These are phyloP conservation scores for Dipodascus albidus DNA, from an alignment of 805 yeast species.

Conservation along the genomic window DNA sequence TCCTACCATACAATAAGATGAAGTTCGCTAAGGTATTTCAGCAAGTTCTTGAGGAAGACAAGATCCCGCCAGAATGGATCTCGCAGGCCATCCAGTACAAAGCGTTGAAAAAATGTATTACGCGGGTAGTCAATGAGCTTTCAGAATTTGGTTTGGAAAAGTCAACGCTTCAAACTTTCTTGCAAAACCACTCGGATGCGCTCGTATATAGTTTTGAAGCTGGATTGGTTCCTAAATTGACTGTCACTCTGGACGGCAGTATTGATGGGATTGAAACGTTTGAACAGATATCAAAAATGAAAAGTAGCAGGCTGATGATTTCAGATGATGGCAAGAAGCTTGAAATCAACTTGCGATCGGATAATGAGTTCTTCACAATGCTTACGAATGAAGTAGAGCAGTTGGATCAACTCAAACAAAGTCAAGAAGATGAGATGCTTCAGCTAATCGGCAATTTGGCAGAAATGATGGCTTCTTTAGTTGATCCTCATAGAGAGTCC, in stretches of 20 bases:
- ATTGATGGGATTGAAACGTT: conserved; percentile 4
- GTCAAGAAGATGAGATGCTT: conserved; percentile 28
- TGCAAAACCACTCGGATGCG: conserved; percentile 10
- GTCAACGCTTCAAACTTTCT: conserved; percentile 25
- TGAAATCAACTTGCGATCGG: conserved; percentile 40
- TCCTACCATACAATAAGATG: conserved; percentile 30
- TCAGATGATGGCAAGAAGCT: conserved; percentile 5
- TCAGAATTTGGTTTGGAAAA: conserved; percentile 44
- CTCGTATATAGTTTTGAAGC: conserved; percentile 16
- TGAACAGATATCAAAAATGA: conserved; percentile 4
- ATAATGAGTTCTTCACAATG: conserved; percentile 48
- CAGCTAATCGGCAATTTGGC: background rate
- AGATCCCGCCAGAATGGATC: conserved; percentile 58
- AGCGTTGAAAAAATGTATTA: conserved; percentile 54
- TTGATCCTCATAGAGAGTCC: conserved; percentile 12
- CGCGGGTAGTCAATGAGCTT: conserved; percentile 53
- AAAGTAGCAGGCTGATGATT: conserved; percentile 4
- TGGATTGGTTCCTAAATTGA: conserved; percentile 17
- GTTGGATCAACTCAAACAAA: conserved; percentile 32
- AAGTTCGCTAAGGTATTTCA: conserved; percentile 68
- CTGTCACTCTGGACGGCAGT: conserved; percentile 13
- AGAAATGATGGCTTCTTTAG: background rate
- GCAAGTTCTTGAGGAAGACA: conserved; percentile 46
- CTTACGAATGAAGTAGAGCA: conserved; percentile 41
- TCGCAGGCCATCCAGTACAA: conserved; percentile 62